Percentiles rank a stretch among this genome's conserved stretches.
phyloP scores from a whole-genome alignment of 2,329 filamentous ascomycete genomes.

The Xylariaceae sp. region DNA sequence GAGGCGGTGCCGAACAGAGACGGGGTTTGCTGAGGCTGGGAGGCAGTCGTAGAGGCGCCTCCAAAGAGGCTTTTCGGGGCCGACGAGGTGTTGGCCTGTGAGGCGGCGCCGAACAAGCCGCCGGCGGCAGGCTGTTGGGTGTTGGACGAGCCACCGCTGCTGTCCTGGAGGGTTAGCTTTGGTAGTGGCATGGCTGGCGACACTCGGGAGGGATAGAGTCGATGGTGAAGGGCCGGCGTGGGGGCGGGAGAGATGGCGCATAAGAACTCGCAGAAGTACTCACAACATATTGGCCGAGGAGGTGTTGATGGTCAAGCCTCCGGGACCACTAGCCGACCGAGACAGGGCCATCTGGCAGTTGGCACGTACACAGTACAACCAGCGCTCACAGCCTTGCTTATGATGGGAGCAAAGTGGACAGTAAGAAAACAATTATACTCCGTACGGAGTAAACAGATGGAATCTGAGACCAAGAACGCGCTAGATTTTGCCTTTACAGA shows the following conservation, averaged over 20 bases:
- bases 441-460: too few species aligned
- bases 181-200: slow-evolving; percentile 14
- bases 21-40: slow-evolving; percentile 22
- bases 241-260: not conserved
- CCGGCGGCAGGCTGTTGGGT: slow-evolving; percentile 26
- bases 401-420: too few species aligned
- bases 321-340: slow-evolving; percentile 52
- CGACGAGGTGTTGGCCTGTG: slow-evolving; percentile 12
- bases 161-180: slow-evolving; percentile 7
- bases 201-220: too few species aligned
- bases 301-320: slow-evolving; percentile 57
- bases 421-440: too few species aligned
- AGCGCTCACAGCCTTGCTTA: too few species aligned
- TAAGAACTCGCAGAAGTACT: slow-evolving; percentile 19
- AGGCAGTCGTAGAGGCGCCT: slow-evolving; percentile 12
- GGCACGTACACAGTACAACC: too few species aligned
- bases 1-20: slow-evolving; percentile 25
- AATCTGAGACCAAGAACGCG: too few species aligned
- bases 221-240: not conserved
- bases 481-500: too few species aligned
- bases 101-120: slow-evolving; percentile 22
- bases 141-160: slow-evolving; percentile 23
- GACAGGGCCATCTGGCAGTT: slow-evolving; percentile 49
- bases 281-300: slow-evolving; percentile 51
- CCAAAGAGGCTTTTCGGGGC: slow-evolving; percentile 26